Conservation (phyloP, 306 rosid genomes). For the Fragaria iinumae region DNA sequence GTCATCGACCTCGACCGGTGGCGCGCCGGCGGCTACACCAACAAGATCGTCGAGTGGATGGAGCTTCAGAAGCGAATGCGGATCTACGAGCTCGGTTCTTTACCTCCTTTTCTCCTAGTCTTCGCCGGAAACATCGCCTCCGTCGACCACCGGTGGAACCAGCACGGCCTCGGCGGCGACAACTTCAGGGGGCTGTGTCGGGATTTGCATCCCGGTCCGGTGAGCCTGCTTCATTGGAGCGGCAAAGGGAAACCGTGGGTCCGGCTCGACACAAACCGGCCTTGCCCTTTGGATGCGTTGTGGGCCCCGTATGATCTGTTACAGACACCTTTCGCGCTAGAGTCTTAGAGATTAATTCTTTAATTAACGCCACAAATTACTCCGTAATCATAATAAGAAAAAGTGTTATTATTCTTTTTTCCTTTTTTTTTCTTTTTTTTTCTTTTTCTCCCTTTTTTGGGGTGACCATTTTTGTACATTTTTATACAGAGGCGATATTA, state of each 20-base stretch:
- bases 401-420: constrained; percentile 6
- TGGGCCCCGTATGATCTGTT: constrained; percentile 95
- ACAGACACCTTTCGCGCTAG: constrained; percentile 56
- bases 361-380: neutral
- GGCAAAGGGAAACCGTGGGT: constrained; percentile 99
- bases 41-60: constrained; percentile 88
- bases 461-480: constrained; percentile 6
- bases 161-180: constrained; percentile 96
- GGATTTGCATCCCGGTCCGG: constrained; percentile 86
- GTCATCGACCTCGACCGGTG: constrained; percentile 76
- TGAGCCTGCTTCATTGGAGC: constrained; percentile 91
- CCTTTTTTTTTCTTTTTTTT: neutral
- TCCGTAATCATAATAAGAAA: neutral
- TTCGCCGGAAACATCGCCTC: constrained; percentile 77
- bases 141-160: constrained; percentile 94
- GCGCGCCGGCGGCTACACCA: constrained; percentile 79
- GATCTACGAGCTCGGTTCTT: constrained; percentile 89
- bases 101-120: constrained; percentile 84
- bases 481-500: constrained; percentile 2
- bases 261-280: constrained; percentile 71
- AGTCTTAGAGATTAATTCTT: constrained; percentile 32
- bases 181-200: constrained; percentile 81
- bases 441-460: neutral
- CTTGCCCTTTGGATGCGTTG: constrained; percentile 85
- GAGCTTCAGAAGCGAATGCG: constrained; percentile 94